Evolutionary conservation across 768 basidiomycete genomes (phyloP), one percentile per base, ranked within the genome.

Genomic region (Suillus weaverae): DNA sequence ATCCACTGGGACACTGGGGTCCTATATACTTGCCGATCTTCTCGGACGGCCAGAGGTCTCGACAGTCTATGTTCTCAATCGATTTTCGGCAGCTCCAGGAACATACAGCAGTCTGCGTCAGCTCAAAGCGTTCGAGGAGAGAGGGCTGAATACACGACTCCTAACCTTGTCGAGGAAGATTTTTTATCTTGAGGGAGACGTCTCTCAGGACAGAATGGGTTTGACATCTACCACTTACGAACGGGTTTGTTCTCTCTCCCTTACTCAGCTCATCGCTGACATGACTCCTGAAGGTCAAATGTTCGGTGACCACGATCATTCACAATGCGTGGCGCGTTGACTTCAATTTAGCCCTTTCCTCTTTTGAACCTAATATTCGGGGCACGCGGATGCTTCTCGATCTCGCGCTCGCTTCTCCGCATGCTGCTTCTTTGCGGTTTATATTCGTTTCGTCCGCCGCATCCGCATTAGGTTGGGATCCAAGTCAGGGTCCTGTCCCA

Each of bases 291-390:
- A 66, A 64, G 46, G 62, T 50, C 50, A 51, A 33, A 41, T n/a
- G 62, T 30, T 67, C 66, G 0, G 70, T 77, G 35, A 71, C 70
- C 14, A 64, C 70, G 76, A 50, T 77, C 33, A 70, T 77, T 2
- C 76, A 77, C 64, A 77, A 77, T 59, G 80, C 78, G 4, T 81
- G 77, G 80, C 66, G 70, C 26, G 69, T 81, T 11, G 75, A 82
- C 59, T 80, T 81, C 67, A 80, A 81, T 48, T 69, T 77, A 5
- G 67, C 76, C 0, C 66, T 81, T 9, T 39, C 63, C 0, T 78
- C 79, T 0, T 81, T 74, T 60, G 76, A 81, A 63, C 66, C 74
- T 0, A 71, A 76, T 48, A 66, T 83, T 32, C 72, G 70, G 0
- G 75, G 75, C 1, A 70, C 70, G 5, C 66, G 75, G n/a, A 68